These are phyloP conservation scores for Dendrocalamus latiflorus DNA, from an alignment of 202 grass and related monocot genomes.

Conservation along the genomic window DNA sequence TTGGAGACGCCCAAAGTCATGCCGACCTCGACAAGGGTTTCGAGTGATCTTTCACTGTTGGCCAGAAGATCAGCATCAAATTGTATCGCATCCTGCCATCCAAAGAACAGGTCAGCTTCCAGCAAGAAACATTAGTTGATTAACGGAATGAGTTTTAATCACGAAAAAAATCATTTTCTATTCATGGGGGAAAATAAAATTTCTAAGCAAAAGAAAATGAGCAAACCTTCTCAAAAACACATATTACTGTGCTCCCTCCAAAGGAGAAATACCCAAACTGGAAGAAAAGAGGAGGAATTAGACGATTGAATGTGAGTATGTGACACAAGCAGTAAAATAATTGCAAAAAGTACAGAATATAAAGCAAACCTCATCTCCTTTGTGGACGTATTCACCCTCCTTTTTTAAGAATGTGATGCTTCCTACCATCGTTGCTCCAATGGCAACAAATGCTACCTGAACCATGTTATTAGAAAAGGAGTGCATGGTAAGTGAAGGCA, in stretches of 20 bases:
- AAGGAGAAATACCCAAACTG: slow-evolving; percentile 98
- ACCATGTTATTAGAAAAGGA: slow-evolving; percentile 17
- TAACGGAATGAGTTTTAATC: neutral
- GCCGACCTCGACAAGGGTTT: slow-evolving; percentile 82
- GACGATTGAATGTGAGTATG: neutral
- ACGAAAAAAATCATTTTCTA: neutral
- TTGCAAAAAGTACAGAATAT: neutral
- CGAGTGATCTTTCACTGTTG: slow-evolving; percentile 80
- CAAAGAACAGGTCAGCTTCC: neutral
- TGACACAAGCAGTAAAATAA: neutral
- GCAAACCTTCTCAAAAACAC: slow-evolving; percentile 87
- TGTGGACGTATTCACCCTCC: slow-evolving; percentile 60
- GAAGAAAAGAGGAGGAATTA: slow-evolving; percentile 14
- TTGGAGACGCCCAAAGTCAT: slow-evolving; percentile 64
- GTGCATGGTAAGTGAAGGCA: neutral
- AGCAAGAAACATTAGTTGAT: neutral
- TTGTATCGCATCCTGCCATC: slow-evolving; percentile 59
- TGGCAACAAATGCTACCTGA: slow-evolving; percentile 95
- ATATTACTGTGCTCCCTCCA: slow-evolving; percentile 98
- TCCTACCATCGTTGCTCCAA: slow-evolving; percentile 97
- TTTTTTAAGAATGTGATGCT: slow-evolving; percentile 79
- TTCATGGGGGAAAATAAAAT: no score
- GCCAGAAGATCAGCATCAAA: slow-evolving; percentile 77
- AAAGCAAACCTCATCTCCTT: slow-evolving; percentile 90
- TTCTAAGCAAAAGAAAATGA: neutral